Evolutionary conservation across 139 green algal genomes (phyloP).

Genomic region (Yamagishiella unicocca): DNA sequence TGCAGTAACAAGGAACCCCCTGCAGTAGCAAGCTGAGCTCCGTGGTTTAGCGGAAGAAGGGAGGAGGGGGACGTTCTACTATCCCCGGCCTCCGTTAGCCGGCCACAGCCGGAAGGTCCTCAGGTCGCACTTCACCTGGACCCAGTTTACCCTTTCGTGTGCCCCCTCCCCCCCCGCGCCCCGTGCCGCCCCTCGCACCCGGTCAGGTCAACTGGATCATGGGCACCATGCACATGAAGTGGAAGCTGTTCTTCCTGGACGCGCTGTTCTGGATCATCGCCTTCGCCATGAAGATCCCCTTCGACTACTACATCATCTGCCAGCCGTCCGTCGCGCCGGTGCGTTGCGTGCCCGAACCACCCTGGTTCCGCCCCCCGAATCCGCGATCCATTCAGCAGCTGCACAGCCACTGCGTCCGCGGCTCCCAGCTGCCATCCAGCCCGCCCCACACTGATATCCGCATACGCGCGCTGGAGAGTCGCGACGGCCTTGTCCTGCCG

Average conservation of each 20-base stretch:
- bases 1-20: no score
- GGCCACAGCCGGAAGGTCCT: no score
- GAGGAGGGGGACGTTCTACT: no score
- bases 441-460: no score
- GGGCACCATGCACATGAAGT: conserved; percentile 57
- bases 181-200: neutral
- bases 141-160: neutral
- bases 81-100: no score
- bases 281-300: conserved; percentile 66
- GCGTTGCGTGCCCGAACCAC: neutral
- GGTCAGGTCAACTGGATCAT: conserved; percentile 50
- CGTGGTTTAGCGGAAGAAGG: no score
- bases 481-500: no score
- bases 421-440: no score
- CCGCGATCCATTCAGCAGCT: neutral
- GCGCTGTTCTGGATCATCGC: conserved; percentile 61
- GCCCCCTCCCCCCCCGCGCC: neutral
- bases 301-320: conserved; percentile 67
- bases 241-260: conserved; percentile 54
- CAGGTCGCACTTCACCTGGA: neutral
- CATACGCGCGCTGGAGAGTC: no score
- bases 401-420: neutral
- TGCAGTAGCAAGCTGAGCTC: no score
- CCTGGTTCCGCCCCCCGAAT: neutral
- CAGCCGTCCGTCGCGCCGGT: conserved; percentile 47